Evolutionary conservation across 2,329 filamentous ascomycete species (phyloP).

Genomic region (Sarocladium oryzae): DNA sequence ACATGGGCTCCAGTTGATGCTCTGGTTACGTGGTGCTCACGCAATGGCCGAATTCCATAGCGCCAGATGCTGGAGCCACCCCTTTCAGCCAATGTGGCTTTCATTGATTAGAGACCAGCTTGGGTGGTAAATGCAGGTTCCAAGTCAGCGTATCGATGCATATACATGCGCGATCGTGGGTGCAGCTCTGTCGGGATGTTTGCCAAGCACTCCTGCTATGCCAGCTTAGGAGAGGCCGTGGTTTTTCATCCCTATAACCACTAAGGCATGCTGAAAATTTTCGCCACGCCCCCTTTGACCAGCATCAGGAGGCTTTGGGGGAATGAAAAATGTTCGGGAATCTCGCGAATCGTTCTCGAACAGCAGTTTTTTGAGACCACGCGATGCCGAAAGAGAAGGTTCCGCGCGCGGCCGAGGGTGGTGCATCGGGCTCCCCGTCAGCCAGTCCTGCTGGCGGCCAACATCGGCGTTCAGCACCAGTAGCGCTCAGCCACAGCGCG

Average conservation of each 20-base stretch:
- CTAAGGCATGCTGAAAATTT: neutral
- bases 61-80: neutral
- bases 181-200: neutral
- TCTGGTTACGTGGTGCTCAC: too few relatives aligned
- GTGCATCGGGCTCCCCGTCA: neutral
- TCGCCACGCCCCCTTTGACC: conserved; percentile 4
- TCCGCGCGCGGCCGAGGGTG: neutral
- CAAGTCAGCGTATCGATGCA: too few relatives aligned
- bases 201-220: neutral
- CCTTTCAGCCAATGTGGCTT: neutral
- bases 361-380: neutral
- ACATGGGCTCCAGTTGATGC: too few relatives aligned
- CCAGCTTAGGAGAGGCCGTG: neutral
- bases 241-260: neutral
- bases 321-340: too few relatives aligned
- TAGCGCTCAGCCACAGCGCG: neutral
- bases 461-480: neutral
- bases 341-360: conserved; percentile 2
- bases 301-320: too few relatives aligned
- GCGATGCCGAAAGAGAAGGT: neutral
- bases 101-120: neutral
- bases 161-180: too few relatives aligned
- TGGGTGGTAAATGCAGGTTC: neutral
- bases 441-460: neutral
- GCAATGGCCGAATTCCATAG: too few relatives aligned